Conservation (phyloP, 2,329 filamentous ascomycete genomes). For the Trichoderma guizhouense region DNA sequence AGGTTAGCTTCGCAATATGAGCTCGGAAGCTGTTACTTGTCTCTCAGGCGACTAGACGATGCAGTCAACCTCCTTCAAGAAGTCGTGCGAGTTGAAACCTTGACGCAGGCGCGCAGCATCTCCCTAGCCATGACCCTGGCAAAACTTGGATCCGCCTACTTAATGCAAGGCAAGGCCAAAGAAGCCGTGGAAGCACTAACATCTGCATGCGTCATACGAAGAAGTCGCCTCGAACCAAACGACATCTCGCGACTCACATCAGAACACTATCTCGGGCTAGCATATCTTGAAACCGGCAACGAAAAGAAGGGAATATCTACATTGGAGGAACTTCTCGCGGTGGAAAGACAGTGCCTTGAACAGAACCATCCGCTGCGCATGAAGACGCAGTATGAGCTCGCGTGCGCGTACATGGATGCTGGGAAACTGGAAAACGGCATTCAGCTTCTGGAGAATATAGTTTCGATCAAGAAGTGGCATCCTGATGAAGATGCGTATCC, state of each 20-base stretch:
- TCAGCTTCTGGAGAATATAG: conserved; percentile 9
- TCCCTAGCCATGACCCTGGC: neutral
- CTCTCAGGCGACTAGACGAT: neutral
- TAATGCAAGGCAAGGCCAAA: neutral
- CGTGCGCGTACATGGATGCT: neutral
- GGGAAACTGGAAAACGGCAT: conserved; percentile 1
- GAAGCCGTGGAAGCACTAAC: neutral
- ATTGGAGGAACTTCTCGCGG: neutral
- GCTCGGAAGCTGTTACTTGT: conserved; percentile 6
- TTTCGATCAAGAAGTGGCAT: neutral
- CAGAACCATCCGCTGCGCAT: conserved; percentile 6
- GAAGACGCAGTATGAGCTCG: conserved; percentile 17
- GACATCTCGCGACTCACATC: neutral
- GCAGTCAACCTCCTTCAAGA: neutral
- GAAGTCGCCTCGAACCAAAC: neutral
- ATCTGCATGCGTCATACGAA: neutral
- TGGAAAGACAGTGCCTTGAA: neutral
- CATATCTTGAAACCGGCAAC: neutral
- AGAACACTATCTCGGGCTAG: neutral
- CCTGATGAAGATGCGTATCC: neutral
- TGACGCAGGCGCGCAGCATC: neutral
- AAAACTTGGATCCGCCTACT: neutral
- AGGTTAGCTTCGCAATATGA: conserved; percentile 5
- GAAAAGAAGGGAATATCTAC: conserved; percentile 9
- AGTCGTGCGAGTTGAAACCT: neutral